Percentiles rank a stretch among this genome's conserved stretches.
Conservation (phyloP, 768 basidiomycete genomes). For the Chlorophyllum brunneum region DNA sequence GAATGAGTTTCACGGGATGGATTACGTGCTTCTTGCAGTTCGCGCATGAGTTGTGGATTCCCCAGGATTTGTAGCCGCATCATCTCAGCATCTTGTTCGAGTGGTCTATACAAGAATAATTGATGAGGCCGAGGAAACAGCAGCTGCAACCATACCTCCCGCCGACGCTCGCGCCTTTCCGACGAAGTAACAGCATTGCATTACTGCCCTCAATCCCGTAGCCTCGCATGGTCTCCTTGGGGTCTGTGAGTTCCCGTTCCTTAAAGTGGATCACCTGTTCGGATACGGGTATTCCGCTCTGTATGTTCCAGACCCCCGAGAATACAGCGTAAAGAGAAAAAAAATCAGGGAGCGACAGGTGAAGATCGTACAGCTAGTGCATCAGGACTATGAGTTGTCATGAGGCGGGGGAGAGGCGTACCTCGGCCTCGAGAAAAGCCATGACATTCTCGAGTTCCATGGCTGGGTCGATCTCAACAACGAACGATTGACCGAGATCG, state of each 20-base stretch:
- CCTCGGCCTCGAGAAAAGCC: constrained; percentile 95
- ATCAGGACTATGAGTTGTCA: too few relatives aligned
- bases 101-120: constrained; percentile 38
- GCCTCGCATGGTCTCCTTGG: constrained; percentile 63
- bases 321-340: not conserved
- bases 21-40: constrained; percentile 61
- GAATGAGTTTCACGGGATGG: not conserved
- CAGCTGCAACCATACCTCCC: constrained; percentile 32
- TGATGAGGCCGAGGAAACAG: not conserved
- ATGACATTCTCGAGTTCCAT: constrained; percentile 93
- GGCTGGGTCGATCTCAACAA: constrained; percentile 80
- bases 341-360: not conserved
- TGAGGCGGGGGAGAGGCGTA: constrained; percentile 38
- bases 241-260: constrained; percentile 60
- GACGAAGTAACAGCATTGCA: constrained; percentile 65
- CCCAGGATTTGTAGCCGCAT: constrained; percentile 87
- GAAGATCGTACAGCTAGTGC: not conserved
- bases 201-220: constrained; percentile 58
- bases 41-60: constrained; percentile 73
- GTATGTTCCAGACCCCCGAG: not conserved
- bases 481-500: constrained; percentile 59
- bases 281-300: constrained; percentile 70
- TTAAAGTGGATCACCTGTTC: constrained; percentile 76
- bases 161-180: constrained; percentile 44
- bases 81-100: constrained; percentile 84